phyloP scores from a whole-genome alignment of 2,329 filamentous ascomycete genomes.

The Trichoderma oligosporum region DNA sequence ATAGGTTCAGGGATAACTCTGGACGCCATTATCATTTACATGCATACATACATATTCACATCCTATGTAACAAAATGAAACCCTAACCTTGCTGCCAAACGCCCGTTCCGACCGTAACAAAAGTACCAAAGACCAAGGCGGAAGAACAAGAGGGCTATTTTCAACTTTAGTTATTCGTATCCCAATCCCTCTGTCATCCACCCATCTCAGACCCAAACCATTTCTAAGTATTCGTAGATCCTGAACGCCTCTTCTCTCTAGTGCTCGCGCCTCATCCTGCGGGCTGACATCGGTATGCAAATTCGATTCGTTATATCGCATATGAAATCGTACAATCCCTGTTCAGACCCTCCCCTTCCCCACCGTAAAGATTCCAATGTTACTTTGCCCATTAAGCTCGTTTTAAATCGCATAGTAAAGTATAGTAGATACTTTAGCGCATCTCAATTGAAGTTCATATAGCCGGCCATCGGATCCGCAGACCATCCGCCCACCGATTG shows the following conservation, averaged over 20 bases:
- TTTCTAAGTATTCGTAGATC: conserved; percentile 11
- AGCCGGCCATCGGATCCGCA: conserved; percentile 66
- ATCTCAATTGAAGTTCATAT: conserved; percentile 18
- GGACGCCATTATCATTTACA: not conserved
- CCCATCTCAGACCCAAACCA: not conserved
- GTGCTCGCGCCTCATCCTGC: not conserved
- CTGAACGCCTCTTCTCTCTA: conserved; percentile 7
- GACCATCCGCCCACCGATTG: conserved; percentile 80
- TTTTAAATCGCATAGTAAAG: not conserved
- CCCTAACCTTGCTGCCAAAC: not conserved
- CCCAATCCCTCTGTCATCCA: not conserved
- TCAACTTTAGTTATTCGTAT: conserved; percentile 10
- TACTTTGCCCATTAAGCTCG: not conserved
- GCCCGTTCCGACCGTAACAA: not conserved
- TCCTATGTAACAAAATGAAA: not conserved
- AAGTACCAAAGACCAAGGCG: not conserved
- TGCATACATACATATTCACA: not conserved
- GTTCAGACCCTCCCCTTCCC: not conserved
- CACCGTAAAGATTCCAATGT: not conserved
- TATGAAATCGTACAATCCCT: conserved; percentile 23
- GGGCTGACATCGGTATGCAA: conserved; percentile 25
- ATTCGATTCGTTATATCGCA: conserved; percentile 22
- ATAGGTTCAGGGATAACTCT: not conserved
- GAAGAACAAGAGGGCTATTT: not conserved
- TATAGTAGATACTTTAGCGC: not conserved